These are phyloP conservation scores for Syncephalastrum racemosum DNA, from an alignment of 371 early-diverging fungal genomes.

Conservation along the genomic window DNA sequence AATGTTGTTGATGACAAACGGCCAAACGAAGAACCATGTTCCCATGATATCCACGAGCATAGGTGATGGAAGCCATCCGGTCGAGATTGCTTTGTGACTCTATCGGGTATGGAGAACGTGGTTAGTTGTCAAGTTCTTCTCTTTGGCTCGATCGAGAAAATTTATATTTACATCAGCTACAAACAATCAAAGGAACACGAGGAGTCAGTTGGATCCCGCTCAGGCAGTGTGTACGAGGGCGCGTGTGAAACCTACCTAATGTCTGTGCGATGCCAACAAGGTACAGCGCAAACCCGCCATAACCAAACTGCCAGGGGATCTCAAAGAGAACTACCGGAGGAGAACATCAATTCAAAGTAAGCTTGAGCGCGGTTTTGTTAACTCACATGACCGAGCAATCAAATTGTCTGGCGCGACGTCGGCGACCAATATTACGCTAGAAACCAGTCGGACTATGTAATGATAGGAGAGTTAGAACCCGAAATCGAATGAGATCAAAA, in stretches of 20 bases:
- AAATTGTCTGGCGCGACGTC: conserved; percentile 22
- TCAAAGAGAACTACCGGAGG: conserved; percentile 19
- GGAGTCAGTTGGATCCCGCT: too few relatives aligned
- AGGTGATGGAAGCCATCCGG: conserved; percentile 49
- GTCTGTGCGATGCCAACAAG: conserved; percentile 34
- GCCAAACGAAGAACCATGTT: conserved; percentile 30
- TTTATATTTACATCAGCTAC: too few relatives aligned
- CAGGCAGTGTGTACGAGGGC: too few relatives aligned
- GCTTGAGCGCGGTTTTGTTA: neutral
- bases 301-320: conserved; percentile 33
- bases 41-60: conserved; percentile 36
- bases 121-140: conserved; percentile 1
- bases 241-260: neutral
- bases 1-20: conserved; percentile 38
- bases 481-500: neutral
- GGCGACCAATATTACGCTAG: conserved; percentile 21
- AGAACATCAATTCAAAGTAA: neutral
- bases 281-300: conserved; percentile 26
- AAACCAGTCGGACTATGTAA: conserved; percentile 23
- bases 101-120: conserved; percentile 8
- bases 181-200: too few relatives aligned
- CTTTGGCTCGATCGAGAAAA: too few relatives aligned
- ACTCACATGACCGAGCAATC: conserved; percentile 31
- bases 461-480: neutral
- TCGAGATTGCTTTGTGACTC: conserved; percentile 44